Percentiles rank a stretch among this genome's conserved stretches.
Conservation (phyloP, 2,329 filamentous ascomycete genomes). For the Phaeophleospora eucalypticola region DNA sequence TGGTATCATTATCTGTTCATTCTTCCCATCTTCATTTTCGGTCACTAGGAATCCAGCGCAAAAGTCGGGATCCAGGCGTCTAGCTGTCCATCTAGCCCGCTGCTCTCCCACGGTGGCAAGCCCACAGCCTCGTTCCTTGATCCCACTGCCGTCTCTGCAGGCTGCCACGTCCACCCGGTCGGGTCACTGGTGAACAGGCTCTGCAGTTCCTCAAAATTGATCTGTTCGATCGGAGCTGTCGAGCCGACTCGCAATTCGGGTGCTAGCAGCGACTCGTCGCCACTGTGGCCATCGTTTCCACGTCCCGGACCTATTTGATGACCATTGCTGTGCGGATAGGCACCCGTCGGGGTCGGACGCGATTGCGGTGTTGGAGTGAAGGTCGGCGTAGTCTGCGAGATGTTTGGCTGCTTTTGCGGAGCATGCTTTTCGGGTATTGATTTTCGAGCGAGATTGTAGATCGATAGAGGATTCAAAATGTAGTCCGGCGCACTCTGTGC, state of each 20-base stretch:
- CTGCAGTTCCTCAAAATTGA: constrained; percentile 24
- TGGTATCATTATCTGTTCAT: too few relatives aligned
- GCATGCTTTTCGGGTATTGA: constrained; percentile 25
- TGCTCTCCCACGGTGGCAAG: constrained; percentile 24
- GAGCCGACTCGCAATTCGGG: constrained; percentile 12
- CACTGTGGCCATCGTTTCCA: neutral
- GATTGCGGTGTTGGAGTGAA: neutral
- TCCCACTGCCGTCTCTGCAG: constrained; percentile 24
- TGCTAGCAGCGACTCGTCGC: constrained; percentile 14
- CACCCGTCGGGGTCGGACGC: neutral
- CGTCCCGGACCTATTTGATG: constrained; percentile 2
- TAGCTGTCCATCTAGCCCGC: constrained; percentile 20
- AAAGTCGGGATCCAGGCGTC: constrained; percentile 24
- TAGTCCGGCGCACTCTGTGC: constrained; percentile 25
- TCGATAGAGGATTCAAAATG: constrained; percentile 22
- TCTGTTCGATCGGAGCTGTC: constrained; percentile 13
- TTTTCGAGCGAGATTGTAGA: constrained; percentile 24
- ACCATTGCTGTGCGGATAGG: neutral
- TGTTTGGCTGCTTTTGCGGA: constrained; percentile 18
- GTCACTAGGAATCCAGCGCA: constrained; percentile 13
- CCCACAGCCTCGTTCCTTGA: constrained; percentile 20
- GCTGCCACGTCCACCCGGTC: constrained; percentile 26
- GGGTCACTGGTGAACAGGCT: constrained; percentile 24
- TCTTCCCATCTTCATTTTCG: too few relatives aligned
- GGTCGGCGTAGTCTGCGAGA: neutral